Conservation (phyloP, 176 grass and related monocot species). For the Musa itinerans region DNA sequence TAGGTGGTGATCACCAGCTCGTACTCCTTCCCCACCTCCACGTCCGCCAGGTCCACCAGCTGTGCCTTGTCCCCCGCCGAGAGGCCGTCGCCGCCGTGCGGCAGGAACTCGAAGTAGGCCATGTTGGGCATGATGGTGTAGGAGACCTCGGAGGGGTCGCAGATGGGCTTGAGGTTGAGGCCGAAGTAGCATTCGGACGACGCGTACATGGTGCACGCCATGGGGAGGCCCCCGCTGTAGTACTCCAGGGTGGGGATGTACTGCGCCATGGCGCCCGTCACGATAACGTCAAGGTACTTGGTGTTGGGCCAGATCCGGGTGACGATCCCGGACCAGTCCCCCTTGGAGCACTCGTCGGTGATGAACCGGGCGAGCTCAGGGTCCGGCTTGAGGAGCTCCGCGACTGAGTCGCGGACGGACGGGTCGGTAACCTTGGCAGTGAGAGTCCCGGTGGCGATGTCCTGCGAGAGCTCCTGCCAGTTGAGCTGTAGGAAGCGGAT, state of each 20-base stretch:
- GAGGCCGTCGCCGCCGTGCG: conserved; percentile 29
- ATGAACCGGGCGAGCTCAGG: conserved; percentile 51
- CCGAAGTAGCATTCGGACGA: conserved; percentile 97
- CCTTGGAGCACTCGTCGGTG: conserved; percentile 45
- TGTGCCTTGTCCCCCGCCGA: not conserved
- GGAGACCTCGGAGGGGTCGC: conserved; percentile 71
- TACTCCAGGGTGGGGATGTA: conserved; percentile 80
- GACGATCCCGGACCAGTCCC: conserved; percentile 78
- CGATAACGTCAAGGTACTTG: conserved; percentile 94
- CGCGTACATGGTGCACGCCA: conserved; percentile 97
- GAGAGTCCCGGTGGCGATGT: conserved; percentile 51
- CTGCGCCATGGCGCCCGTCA: conserved; percentile 93
- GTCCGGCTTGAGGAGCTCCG: conserved; percentile 48
- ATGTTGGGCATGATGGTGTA: conserved; percentile 99
- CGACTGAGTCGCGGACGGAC: conserved; percentile 59
- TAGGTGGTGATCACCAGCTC: conserved; percentile 98
- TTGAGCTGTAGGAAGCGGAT: conserved; percentile 93
- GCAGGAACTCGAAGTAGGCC: conserved; percentile 97
- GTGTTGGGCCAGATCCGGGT: conserved; percentile 79
- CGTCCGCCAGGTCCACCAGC: conserved; percentile 78
- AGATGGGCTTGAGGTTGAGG: conserved; percentile 78
- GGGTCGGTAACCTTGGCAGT: conserved; percentile 51
- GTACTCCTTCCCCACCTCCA: conserved; percentile 76
- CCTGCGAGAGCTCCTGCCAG: conserved; percentile 60
- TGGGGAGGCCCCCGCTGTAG: conserved; percentile 80